Evolutionary conservation across 2,329 filamentous ascomycete species (phyloP), one percentile per base, ranked within the genome.

Genomic region (Verticillium nubilum): DNA sequence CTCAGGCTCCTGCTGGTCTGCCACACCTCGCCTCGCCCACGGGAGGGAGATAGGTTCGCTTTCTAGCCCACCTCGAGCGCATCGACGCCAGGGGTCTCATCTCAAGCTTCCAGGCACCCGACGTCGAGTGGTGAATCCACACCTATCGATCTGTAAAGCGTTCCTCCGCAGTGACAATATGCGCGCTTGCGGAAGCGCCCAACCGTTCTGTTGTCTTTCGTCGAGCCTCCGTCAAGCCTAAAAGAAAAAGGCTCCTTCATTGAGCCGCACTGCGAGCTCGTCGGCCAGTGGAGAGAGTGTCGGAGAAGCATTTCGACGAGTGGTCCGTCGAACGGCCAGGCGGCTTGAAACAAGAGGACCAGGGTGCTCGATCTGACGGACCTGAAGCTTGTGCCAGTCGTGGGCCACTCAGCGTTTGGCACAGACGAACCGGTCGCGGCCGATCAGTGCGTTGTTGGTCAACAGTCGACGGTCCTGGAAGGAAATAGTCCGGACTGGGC

Each of bases 331-430:
- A n/a, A n/a, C n/a, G 9, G 42, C 19, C 42, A 19, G 42, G 42
- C 12, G 19, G 42, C 42, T 31, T 47, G 42, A 47, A 47, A 47
- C 42, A 47, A 47, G 42, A 47, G 42, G 19, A n/a, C 42, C 42
- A 19, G 42, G 42, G 42, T 47, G 19, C 42, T 47, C 42, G 19
- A 47, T 37, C 31, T 42, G 33, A 47, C 54, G 54, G 54, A 56
- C 54, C 25, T 47, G 54, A 56, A 56, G 54, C 54, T 56, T 56
- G 54, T 56, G 54, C 42, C 35, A n/a, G 33, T n/a, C 29, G 28
- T 31, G 52, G 52, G n/a, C 52, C 52, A 54, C 29, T 54, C 52
- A 54, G 52, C 52, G 31, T 42, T 15, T 54, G 52, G 29, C 29
- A 31, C 27, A 31, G 52, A 54, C 27, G 52, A 54, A 54, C 52